A percentile compares a stretch with the other conserved stretches of the same genome.
phyloP scores from a whole-genome alignment of 768 basidiomycete species.

The Russula dissimulans region DNA sequence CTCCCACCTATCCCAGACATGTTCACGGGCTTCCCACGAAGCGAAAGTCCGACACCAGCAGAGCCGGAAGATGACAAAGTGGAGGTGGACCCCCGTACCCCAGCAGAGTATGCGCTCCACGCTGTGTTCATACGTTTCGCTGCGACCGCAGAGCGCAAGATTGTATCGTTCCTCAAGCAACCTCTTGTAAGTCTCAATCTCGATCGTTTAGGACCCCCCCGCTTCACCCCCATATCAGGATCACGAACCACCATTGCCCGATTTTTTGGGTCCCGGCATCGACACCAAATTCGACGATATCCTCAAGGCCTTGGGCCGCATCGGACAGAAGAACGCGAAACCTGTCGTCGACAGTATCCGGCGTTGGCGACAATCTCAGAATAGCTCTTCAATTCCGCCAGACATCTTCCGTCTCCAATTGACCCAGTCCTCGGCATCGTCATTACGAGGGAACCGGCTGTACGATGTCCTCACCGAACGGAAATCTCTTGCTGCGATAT shows the following conservation, averaged over 20 bases:
- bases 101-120: constrained; percentile 81
- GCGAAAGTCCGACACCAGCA: constrained; percentile 41
- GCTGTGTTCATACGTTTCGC: constrained; percentile 85
- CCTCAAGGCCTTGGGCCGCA: constrained; percentile 74
- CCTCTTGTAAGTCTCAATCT: constrained; percentile 42
- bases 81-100: constrained; percentile 65
- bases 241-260: constrained; percentile 54
- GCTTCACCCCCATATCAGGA: constrained; percentile 37
- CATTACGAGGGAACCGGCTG: constrained; percentile 28
- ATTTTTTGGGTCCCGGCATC: constrained; percentile 59
- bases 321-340: constrained; percentile 77
- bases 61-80: constrained; percentile 54
- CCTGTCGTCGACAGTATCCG: constrained; percentile 79
- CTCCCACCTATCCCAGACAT: constrained; percentile 68
- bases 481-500: constrained; percentile 74
- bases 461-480: constrained; percentile 56
- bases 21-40: constrained; percentile 30
- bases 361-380: constrained; percentile 77
- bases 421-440: constrained; percentile 28
- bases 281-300: constrained; percentile 80
- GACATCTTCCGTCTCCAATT: constrained; percentile 46
- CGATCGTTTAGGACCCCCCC: background rate
- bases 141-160: constrained; percentile 66
- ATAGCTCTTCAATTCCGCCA: constrained; percentile 40
- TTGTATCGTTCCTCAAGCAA: constrained; percentile 63